phyloP scores from a whole-genome alignment of 83 land plant genomes.

The Picea abies region DNA sequence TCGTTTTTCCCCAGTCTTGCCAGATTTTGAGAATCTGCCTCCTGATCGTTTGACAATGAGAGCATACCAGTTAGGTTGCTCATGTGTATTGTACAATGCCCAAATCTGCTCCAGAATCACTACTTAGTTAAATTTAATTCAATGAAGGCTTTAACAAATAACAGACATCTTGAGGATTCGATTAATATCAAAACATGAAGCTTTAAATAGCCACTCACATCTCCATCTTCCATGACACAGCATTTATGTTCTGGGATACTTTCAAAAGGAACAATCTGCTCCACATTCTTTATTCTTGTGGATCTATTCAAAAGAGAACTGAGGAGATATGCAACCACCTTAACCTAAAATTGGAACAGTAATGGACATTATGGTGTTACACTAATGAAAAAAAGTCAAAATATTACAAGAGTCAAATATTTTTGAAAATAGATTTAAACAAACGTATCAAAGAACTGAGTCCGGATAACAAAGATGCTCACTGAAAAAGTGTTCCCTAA shows the following conservation, averaged over 20 bases:
- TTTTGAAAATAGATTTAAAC: neutral
- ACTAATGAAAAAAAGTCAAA: neutral
- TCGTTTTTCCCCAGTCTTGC: neutral
- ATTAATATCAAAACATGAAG: neutral
- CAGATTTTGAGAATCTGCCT: constrained; percentile 12
- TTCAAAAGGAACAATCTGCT: neutral
- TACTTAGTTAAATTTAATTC: no score
- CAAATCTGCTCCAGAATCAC: constrained; percentile 14
- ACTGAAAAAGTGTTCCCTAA: constrained; percentile 21
- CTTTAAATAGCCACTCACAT: constrained; percentile 2
- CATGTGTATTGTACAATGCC: constrained; percentile 16
- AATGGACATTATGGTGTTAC: neutral
- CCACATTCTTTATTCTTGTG: neutral
- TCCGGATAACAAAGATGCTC: neutral
- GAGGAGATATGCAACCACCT: constrained; percentile 18
- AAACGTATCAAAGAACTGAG: no score
- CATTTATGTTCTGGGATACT: constrained; percentile 14
- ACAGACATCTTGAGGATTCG: neutral
- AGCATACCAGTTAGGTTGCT: constrained; percentile 26
- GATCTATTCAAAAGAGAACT: constrained; percentile 14
- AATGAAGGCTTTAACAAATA: no score
- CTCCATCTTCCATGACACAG: constrained; percentile 21
- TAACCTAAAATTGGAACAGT: constrained; percentile 5
- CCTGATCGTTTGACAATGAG: constrained; percentile 15
- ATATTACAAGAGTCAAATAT: neutral